Conservation (phyloP, 2,329 filamentous ascomycete genomes). For the Aaosphaeria arxii region DNA sequence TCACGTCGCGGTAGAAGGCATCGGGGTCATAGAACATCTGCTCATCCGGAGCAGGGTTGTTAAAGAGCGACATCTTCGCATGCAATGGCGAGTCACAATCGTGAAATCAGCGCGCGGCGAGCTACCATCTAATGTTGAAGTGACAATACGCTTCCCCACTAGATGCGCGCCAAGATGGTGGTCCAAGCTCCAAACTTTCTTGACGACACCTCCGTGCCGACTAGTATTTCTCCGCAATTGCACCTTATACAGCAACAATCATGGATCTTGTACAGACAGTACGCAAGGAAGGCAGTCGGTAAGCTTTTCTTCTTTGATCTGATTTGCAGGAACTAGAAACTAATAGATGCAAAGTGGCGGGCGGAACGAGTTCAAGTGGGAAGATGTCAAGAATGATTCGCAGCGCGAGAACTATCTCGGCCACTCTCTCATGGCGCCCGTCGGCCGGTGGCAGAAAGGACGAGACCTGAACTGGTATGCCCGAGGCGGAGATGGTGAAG, state of each 20-base stretch:
- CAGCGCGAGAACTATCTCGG: conserved; percentile 91
- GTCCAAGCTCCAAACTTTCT: conserved; percentile 1
- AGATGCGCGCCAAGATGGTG: background rate
- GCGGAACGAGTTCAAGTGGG: conserved; percentile 90
- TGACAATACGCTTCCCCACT: conserved; percentile 10
- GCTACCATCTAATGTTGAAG: too few relatives aligned
- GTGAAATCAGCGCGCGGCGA: too few relatives aligned
- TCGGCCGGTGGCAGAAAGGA: conserved; percentile 86
- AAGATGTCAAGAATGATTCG: conserved; percentile 79
- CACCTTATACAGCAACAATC: background rate
- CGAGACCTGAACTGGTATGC: conserved; percentile 67
- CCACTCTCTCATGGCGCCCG: conserved; percentile 86
- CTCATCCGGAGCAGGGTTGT: conserved; percentile 27
- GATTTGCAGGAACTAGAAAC: background rate
- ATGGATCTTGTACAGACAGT: conserved; percentile 96
- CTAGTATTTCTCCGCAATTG: background rate
- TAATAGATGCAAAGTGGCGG: conserved; percentile 61
- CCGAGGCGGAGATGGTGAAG: conserved; percentile 56
- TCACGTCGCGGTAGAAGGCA: conserved; percentile 11
- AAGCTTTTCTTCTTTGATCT: conserved; percentile 11
- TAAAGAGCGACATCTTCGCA: too few relatives aligned
- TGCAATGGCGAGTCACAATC: too few relatives aligned
- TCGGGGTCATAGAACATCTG: conserved; percentile 24
- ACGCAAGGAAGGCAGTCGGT: conserved; percentile 82
- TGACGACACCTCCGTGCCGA: background rate